Percentiles rank a stretch among this genome's conserved stretches.
Conservation (phyloP, 805 yeast species). For the Jamesozyma spencerorum region DNA sequence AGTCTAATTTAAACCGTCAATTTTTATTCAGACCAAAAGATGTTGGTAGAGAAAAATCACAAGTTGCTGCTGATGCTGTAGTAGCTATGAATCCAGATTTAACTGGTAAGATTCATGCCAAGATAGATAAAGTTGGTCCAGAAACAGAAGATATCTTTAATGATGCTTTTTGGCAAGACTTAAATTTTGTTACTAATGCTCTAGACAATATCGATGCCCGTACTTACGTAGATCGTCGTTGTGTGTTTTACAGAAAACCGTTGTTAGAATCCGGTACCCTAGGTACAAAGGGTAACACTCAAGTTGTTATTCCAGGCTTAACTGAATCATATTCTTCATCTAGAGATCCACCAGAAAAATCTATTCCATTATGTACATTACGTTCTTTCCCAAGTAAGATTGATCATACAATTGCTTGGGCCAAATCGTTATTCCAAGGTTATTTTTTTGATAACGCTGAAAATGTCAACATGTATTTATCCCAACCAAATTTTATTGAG, state of each 20-base stretch:
- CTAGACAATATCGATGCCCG: slow-evolving; percentile 96
- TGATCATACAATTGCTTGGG: slow-evolving; percentile 99
- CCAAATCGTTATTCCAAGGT: slow-evolving; percentile 88
- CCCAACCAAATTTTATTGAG: slow-evolving; percentile 90
- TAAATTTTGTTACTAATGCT: slow-evolving; percentile 92
- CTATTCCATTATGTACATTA: slow-evolving; percentile 93
- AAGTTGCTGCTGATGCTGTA: slow-evolving; percentile 82
- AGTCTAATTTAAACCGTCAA: slow-evolving; percentile 92
- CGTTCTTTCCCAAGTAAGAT: slow-evolving; percentile 97
- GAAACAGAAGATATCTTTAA: slow-evolving; percentile 85
- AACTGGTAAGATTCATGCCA: slow-evolving; percentile 63
- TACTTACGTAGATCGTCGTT: slow-evolving; percentile 93
- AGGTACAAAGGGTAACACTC: slow-evolving; percentile 98
- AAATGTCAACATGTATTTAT: slow-evolving; percentile 80
- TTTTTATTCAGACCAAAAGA: slow-evolving; percentile 90
- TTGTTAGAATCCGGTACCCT: slow-evolving; percentile 92
- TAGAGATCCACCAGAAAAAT: slow-evolving; percentile 97
- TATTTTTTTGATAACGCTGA: slow-evolving; percentile 86
- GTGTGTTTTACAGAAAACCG: slow-evolving; percentile 86
- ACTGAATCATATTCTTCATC: slow-evolving; percentile 95
- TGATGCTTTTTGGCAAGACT: slow-evolving; percentile 72
- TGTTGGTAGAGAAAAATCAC: slow-evolving; percentile 86
- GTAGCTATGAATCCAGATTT: slow-evolving; percentile 78
- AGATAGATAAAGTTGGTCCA: slow-evolving; percentile 81
- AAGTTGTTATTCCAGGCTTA: slow-evolving; percentile 84